phyloP scores from a whole-genome alignment of 768 basidiomycete genomes.

The Russula abietina region DNA sequence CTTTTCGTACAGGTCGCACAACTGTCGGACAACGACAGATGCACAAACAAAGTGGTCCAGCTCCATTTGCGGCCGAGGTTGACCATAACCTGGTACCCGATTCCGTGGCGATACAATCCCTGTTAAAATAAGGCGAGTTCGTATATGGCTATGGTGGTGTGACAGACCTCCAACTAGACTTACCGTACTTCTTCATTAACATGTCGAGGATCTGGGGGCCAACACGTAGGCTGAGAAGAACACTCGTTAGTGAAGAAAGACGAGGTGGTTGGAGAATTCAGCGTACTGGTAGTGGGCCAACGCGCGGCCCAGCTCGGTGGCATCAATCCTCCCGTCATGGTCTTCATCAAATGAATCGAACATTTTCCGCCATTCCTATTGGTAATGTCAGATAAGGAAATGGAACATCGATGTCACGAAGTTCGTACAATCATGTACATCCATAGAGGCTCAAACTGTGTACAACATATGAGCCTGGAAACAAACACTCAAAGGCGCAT shows the following conservation, averaged over 20 bases:
- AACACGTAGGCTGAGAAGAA: too few species aligned
- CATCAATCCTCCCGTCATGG: slow-evolving; percentile 14
- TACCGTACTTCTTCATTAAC: slow-evolving; percentile 15
- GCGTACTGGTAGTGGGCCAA: slow-evolving; percentile 12
- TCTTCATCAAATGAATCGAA: slow-evolving; percentile 10
- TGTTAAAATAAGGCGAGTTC: neutral
- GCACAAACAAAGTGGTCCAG: too few species aligned
- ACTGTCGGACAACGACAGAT: slow-evolving; percentile 3
- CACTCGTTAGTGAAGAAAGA: neutral
- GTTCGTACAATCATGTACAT: slow-evolving; percentile 3
- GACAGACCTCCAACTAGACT: neutral
- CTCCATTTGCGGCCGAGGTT: too few species aligned
- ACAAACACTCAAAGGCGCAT: too few species aligned
- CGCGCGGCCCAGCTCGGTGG: neutral
- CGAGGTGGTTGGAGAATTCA: neutral
- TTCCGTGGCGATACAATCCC: neutral
- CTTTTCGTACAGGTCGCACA: slow-evolving; percentile 1
- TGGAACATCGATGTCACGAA: neutral
- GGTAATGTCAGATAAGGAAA: slow-evolving; percentile 1
- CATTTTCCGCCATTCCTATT: slow-evolving; percentile 11
- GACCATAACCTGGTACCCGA: too few species aligned
- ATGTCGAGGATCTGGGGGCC: neutral
- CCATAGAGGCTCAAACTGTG: slow-evolving; percentile 13
- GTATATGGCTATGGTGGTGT: neutral
- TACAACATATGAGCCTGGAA: neutral